phyloP scores from a whole-genome alignment of 345 rosid species.

The Alliaria petiolata region DNA sequence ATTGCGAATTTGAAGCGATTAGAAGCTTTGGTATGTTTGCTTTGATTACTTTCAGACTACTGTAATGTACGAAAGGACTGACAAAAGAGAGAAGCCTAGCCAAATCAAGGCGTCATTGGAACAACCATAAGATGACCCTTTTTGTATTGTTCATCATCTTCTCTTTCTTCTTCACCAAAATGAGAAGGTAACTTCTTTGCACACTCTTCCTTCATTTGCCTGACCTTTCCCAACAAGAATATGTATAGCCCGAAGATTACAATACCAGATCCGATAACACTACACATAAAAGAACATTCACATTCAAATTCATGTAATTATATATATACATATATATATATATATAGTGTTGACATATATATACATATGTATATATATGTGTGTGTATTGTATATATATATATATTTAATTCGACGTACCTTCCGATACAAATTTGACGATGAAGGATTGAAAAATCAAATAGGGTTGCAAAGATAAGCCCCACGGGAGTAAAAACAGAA shows the following conservation, averaged over 20 bases:
- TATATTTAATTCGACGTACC: neutral
- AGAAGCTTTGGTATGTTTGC: neutral
- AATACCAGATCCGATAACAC: slow-evolving; percentile 33
- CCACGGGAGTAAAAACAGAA: slow-evolving; percentile 33
- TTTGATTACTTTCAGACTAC: neutral
- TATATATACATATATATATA: too few relatives aligned
- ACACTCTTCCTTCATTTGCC: slow-evolving; percentile 20
- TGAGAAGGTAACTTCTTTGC: slow-evolving; percentile 11
- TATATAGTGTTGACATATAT: too few relatives aligned
- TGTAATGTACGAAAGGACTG: slow-evolving; percentile 1
- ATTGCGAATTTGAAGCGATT: too few relatives aligned
- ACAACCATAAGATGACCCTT: slow-evolving; percentile 28
- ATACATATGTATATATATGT: neutral
- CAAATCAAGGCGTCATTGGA: slow-evolving; percentile 35
- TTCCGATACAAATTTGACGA: slow-evolving; percentile 30
- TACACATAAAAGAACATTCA: neutral
- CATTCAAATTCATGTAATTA: neutral
- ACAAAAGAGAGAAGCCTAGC: too few relatives aligned
- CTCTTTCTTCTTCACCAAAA: slow-evolving; percentile 7
- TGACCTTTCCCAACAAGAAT: slow-evolving; percentile 32
- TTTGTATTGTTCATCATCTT: slow-evolving; percentile 25
- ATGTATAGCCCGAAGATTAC: slow-evolving; percentile 32
- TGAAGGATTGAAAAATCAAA: slow-evolving; percentile 35
- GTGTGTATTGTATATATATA: neutral
- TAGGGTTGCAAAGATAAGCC: slow-evolving; percentile 35